phyloP scores from a whole-genome alignment of 192 early-diverging fungal genomes.

The Irineochytrium annulatum region DNA sequence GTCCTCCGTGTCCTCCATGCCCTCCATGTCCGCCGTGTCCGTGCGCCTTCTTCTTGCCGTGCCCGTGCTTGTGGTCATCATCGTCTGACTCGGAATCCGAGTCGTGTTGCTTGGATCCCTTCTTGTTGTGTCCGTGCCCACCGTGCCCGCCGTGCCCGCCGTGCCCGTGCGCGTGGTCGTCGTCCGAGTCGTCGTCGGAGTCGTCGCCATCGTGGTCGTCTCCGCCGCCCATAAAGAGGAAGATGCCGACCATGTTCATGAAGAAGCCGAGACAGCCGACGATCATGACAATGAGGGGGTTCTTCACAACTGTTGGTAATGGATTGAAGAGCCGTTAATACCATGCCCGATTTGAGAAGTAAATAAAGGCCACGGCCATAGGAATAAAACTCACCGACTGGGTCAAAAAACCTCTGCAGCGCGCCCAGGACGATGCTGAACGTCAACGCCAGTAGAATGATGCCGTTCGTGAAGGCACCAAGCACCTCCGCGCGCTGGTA shows the following conservation, averaged over 20 bases:
- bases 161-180: constrained; percentile 1
- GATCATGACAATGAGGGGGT: constrained; percentile 67
- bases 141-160: not conserved
- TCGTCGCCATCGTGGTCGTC: constrained; percentile 1
- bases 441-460: constrained; percentile 81
- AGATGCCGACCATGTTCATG: constrained; percentile 73
- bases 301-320: constrained; percentile 44
- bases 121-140: no score
- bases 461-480: constrained; percentile 83
- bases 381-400: constrained; percentile 35
- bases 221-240: constrained; percentile 67
- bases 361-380: not conserved
- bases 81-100: no score
- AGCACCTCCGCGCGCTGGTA: constrained; percentile 89
- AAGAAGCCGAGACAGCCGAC: constrained; percentile 71
- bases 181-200: not conserved
- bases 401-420: constrained; percentile 71
- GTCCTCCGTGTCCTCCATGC: no score
- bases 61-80: constrained; percentile 40
- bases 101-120: not conserved
- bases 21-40: no score
- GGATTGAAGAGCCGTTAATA: not conserved
- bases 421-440: constrained; percentile 82
- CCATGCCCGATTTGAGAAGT: not conserved
- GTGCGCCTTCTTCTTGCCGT: constrained; percentile 59